Evolutionary conservation across 1,284 basidiomycete genomes (phyloP).

Genomic region (Athelia psychrophila): DNA sequence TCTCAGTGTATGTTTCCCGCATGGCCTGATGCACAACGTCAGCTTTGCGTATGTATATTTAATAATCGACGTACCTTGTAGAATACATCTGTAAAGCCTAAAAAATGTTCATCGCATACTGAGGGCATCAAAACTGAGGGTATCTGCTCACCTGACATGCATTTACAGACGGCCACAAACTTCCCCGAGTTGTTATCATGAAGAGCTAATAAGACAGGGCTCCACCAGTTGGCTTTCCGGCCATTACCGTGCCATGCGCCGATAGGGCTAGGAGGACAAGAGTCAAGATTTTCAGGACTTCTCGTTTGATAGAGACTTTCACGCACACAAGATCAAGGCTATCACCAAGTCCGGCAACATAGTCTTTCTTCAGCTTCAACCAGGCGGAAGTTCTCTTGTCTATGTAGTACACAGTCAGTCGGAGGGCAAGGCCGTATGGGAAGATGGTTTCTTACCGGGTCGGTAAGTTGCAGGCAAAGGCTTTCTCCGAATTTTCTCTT

Average conservation of each 20-base stretch:
- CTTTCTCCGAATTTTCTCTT: conserved; percentile 53
- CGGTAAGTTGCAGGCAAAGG: conserved; percentile 87
- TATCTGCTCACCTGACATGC: conserved; percentile 64
- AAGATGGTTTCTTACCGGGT: conserved; percentile 48
- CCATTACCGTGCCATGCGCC: conserved; percentile 93
- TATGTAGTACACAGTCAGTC: conserved; percentile 17
- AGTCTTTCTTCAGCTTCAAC: conserved; percentile 86
- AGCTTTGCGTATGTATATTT: conserved; percentile 2
- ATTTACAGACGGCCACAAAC: conserved; percentile 85
- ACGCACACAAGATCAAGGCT: conserved; percentile 45
- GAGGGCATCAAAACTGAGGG: conserved; percentile 3
- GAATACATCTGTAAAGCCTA: conserved; percentile 4
- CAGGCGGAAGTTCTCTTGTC: conserved; percentile 77
- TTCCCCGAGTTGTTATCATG: conserved; percentile 72
- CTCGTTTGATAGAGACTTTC: conserved; percentile 7
- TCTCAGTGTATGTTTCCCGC: conserved; percentile 61
- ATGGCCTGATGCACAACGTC: conserved; percentile 53
- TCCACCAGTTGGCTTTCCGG: conserved; percentile 93
- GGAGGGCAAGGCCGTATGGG: not conserved
- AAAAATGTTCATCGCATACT: not conserved
- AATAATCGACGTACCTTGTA: not conserved
- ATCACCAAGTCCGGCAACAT: conserved; percentile 63
- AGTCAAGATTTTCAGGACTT: conserved; percentile 27
- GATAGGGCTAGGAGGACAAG: conserved; percentile 46
- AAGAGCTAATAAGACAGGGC: conserved; percentile 81